These are phyloP conservation scores for Acarospora socialis DNA, from an alignment of 2,329 filamentous ascomycete species.

Conservation along the genomic window DNA sequence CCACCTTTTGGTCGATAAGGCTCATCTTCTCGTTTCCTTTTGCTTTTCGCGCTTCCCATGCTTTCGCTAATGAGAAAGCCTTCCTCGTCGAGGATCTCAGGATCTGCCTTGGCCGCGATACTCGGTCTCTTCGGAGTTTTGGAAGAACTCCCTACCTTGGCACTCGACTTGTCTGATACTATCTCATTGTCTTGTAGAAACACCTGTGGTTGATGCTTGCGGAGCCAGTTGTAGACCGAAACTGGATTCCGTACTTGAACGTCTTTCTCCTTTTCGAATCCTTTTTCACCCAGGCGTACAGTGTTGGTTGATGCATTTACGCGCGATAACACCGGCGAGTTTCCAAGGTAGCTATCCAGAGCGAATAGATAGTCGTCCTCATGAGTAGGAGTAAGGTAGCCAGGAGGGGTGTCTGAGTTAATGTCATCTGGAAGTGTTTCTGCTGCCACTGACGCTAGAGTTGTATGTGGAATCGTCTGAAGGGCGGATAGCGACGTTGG, in stretches of 20 bases:
- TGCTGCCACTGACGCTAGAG: slow-evolving; percentile 3
- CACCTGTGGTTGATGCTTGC: slow-evolving; percentile 68
- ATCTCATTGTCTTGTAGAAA: slow-evolving; percentile 63
- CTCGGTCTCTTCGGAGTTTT: slow-evolving; percentile 9
- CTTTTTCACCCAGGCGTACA: slow-evolving; percentile 31
- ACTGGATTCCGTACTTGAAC: slow-evolving; percentile 61
- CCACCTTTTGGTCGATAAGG: slow-evolving; percentile 34
- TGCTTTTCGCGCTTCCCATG: slow-evolving; percentile 22
- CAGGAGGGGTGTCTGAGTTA: slow-evolving; percentile 42
- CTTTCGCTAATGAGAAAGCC: slow-evolving; percentile 9
- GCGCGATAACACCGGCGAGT: slow-evolving; percentile 25
- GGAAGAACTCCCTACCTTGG: slow-evolving; percentile 3
- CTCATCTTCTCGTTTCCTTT: slow-evolving; percentile 34
- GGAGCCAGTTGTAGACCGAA: slow-evolving; percentile 91
- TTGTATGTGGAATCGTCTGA: slow-evolving; percentile 6
- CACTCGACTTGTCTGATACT: slow-evolving; percentile 26
- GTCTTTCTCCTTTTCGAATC: slow-evolving; percentile 40
- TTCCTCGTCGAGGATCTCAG: slow-evolving; percentile 12
- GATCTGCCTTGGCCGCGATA: slow-evolving; percentile 6
- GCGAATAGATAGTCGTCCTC: slow-evolving; percentile 60
- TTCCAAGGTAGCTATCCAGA: slow-evolving; percentile 39
- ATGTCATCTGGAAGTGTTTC: slow-evolving; percentile 18
- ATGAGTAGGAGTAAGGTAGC: slow-evolving; percentile 53
- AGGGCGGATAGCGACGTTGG: slow-evolving; percentile 2
- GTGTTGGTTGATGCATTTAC: slow-evolving; percentile 27